Evolutionary conservation across 768 basidiomycete genomes (phyloP).

Genomic region (Suillus americanus): DNA sequence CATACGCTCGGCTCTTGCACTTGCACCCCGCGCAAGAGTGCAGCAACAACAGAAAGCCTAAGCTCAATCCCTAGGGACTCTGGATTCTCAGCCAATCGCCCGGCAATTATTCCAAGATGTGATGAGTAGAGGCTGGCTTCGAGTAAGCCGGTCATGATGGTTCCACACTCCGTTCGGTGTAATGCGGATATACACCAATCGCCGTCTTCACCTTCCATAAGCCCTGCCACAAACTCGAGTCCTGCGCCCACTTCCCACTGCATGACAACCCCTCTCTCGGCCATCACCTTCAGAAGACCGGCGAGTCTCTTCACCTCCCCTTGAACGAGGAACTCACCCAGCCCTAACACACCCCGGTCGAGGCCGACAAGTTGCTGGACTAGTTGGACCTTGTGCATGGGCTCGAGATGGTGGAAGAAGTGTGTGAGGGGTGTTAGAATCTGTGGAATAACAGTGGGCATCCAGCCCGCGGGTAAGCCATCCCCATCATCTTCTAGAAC

Average conservation of each 20-base stretch:
- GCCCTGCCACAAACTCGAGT: slow-evolving; percentile 45
- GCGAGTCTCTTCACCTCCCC: slow-evolving; percentile 48
- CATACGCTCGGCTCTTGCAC: slow-evolving; percentile 20
- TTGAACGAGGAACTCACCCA: slow-evolving; percentile 57
- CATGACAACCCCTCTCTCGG: slow-evolving; percentile 35
- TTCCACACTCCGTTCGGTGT: background rate
- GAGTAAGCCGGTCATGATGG: background rate
- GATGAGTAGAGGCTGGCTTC: background rate
- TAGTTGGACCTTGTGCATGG: slow-evolving; percentile 52
- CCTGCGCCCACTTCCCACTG: slow-evolving; percentile 48
- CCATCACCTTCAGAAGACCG: slow-evolving; percentile 8
- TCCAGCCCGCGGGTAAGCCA: slow-evolving; percentile 37
- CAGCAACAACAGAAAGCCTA: slow-evolving; percentile 34
- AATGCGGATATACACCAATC: slow-evolving; percentile 2
- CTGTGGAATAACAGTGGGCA: slow-evolving; percentile 53
- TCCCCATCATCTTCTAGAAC: slow-evolving; percentile 46
- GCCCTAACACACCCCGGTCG: slow-evolving; percentile 44
- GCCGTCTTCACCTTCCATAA: slow-evolving; percentile 26
- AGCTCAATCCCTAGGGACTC: slow-evolving; percentile 13
- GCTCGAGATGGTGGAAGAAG: slow-evolving; percentile 59
- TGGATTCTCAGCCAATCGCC: background rate
- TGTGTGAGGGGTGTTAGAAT: slow-evolving; percentile 51
- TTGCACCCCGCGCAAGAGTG: slow-evolving; percentile 30
- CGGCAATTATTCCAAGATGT: slow-evolving; percentile 3
- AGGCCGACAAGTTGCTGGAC: slow-evolving; percentile 54